phyloP scores from a whole-genome alignment of 1,284 basidiomycete genomes.

The Puccinia novopanici region DNA sequence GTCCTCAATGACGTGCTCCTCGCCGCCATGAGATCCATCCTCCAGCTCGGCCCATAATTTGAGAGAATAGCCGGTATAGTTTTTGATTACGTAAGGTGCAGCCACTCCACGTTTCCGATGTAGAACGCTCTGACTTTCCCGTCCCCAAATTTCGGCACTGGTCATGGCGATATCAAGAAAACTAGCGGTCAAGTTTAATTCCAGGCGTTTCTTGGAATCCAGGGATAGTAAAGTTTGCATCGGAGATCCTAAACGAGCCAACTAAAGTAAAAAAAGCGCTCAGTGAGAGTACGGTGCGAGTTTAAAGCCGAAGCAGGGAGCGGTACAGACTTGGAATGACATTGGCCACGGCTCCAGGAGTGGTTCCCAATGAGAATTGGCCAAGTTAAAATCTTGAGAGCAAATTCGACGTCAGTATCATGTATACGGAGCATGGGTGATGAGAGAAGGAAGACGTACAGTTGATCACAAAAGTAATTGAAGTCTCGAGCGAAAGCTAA shows the following conservation, averaged over 20 bases:
- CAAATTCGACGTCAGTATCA: background rate
- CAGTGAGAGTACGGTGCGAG: background rate
- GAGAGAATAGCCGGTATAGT: constrained; percentile 82
- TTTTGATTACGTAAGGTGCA: constrained; percentile 89
- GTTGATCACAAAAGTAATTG: constrained; percentile 78
- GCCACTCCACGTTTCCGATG: constrained; percentile 78
- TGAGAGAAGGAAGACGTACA: constrained; percentile 59
- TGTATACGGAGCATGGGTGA: constrained; percentile 49
- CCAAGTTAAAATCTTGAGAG: constrained; percentile 77
- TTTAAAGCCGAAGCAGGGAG: constrained; percentile 60
- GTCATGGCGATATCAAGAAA: constrained; percentile 84
- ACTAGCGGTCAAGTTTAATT: constrained; percentile 87
- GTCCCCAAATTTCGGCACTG: constrained; percentile 71
- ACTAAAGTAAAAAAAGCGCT: background rate
- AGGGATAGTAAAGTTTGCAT: constrained; percentile 51
- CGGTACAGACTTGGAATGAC: constrained; percentile 64
- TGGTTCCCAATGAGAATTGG: constrained; percentile 99
- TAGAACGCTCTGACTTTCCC: constrained; percentile 72
- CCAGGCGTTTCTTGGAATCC: constrained; percentile 75
- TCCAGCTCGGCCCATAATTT: constrained; percentile 64
- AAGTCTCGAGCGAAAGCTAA: constrained; percentile 78
- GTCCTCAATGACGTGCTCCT: constrained; percentile 63
- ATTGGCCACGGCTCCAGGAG: constrained; percentile 97
- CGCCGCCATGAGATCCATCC: constrained; percentile 62
- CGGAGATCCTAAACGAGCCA: constrained; percentile 51